These are phyloP conservation scores for Cryptococcus wingfieldii DNA, from an alignment of 1,284 basidiomycete species.

Conservation along the genomic window DNA sequence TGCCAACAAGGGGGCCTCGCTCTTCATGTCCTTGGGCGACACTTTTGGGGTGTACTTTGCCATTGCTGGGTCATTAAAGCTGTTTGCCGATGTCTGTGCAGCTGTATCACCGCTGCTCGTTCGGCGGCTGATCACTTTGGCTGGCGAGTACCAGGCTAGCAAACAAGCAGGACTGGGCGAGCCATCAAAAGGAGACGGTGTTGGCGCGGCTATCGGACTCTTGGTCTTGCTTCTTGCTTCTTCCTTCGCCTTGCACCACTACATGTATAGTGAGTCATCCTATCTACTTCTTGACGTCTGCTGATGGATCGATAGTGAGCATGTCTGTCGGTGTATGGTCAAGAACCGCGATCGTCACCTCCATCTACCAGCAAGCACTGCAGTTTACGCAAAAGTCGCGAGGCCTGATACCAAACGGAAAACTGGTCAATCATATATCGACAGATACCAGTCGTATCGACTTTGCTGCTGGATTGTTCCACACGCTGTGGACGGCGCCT, in stretches of 20 bases:
- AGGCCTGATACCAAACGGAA: slow-evolving; percentile 73
- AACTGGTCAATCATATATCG: slow-evolving; percentile 78
- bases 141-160: slow-evolving; percentile 60
- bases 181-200: slow-evolving; percentile 64
- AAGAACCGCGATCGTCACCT: slow-evolving; percentile 80
- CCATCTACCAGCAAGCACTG: slow-evolving; percentile 76
- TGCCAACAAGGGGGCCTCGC: slow-evolving; percentile 64
- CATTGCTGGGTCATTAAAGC: slow-evolving; percentile 74
- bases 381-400: slow-evolving; percentile 65
- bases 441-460: slow-evolving; percentile 78
- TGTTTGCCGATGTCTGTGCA: slow-evolving; percentile 65
- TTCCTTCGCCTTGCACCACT: slow-evolving; percentile 71
- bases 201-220: slow-evolving; percentile 70
- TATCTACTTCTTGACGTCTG: slow-evolving; percentile 2
- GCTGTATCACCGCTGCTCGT: slow-evolving; percentile 70
- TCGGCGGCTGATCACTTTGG: slow-evolving; percentile 74
- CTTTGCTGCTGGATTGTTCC: slow-evolving; percentile 77
- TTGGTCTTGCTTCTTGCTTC: slow-evolving; percentile 65
- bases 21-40: slow-evolving; percentile 60
- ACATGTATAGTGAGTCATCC: slow-evolving; percentile 50
- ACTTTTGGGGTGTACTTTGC: slow-evolving; percentile 66
- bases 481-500: slow-evolving; percentile 64
- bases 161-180: slow-evolving; percentile 40
- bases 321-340: slow-evolving; percentile 72
- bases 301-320: slow-evolving; percentile 45